Conservation (phyloP, 169 alveolate genomes). For the Cryptosporidium andersoni region DNA sequence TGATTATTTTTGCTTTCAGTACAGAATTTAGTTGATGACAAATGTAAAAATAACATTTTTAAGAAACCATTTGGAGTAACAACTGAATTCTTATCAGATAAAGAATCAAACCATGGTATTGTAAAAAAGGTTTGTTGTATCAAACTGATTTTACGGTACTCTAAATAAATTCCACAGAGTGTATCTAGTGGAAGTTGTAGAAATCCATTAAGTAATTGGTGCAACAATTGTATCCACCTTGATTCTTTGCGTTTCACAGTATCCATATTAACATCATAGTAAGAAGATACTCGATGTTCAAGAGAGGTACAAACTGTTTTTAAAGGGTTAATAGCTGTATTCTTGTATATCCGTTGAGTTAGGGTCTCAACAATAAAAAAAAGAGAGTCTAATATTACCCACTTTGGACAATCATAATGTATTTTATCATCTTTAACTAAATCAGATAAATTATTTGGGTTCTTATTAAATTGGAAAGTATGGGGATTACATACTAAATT, state of each 20-base stretch:
- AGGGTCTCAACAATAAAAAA: slow-evolving; percentile 14
- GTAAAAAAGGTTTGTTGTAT: slow-evolving; percentile 1
- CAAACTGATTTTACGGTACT: slow-evolving; percentile 4
- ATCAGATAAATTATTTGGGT: not conserved
- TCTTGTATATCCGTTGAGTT: not conserved
- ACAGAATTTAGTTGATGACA: not conserved
- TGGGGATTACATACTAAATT: slow-evolving; percentile 11
- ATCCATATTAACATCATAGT: not conserved
- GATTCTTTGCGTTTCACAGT: not conserved
- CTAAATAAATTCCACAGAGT: slow-evolving; percentile 17
- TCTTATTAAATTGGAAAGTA: not conserved
- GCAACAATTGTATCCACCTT: slow-evolving; percentile 14
- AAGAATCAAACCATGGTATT: slow-evolving; percentile 19
- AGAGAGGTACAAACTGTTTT: not conserved
- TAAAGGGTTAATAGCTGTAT: not conserved
- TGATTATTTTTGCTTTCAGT: not conserved
- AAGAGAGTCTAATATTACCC: slow-evolving; percentile 4
- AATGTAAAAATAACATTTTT: not conserved
- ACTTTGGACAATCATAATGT: slow-evolving; percentile 8
- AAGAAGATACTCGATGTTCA: not conserved
- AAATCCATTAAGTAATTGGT: slow-evolving; percentile 8
- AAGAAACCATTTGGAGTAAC: not conserved
- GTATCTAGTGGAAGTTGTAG: slow-evolving; percentile 7
- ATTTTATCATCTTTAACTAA: not conserved
- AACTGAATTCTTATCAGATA: slow-evolving; percentile 1